A percentile compares a stretch with the other conserved stretches of the same genome.
phyloP scores from a whole-genome alignment of 345 rosid genomes.

The Eucalyptus cloeziana region DNA sequence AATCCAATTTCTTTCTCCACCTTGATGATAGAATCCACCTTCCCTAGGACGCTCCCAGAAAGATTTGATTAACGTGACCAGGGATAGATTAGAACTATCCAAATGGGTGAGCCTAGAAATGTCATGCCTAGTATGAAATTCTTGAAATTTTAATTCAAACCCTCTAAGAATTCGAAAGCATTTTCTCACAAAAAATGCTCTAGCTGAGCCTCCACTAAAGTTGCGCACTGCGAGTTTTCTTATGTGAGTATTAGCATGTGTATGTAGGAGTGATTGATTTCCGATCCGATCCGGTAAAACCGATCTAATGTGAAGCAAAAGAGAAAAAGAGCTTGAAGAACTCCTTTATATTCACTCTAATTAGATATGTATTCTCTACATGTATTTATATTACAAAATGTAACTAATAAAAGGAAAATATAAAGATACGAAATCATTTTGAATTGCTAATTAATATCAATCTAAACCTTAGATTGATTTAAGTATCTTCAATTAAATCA shows the following conservation, averaged over 20 bases:
- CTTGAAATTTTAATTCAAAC: not conserved
- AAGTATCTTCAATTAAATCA: too few species aligned
- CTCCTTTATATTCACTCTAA: too few species aligned
- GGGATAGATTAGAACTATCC: not conserved
- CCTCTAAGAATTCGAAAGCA: not conserved
- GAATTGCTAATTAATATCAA: too few species aligned
- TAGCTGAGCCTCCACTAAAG: not conserved
- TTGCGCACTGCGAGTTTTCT: accelerated
- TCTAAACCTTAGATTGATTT: accelerated
- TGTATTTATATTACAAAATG: too few species aligned
- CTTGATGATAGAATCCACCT: not conserved
- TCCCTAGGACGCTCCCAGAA: not conserved
- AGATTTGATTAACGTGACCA: not conserved
- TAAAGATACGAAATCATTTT: too few species aligned
- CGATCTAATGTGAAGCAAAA: too few species aligned
- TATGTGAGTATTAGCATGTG: not conserved
- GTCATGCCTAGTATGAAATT: not conserved
- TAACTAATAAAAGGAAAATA: too few species aligned
- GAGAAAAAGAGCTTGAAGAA: too few species aligned
- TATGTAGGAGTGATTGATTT: too few species aligned
- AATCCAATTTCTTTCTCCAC: not conserved
- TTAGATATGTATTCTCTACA: too few species aligned
- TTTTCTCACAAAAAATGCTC: accelerated
- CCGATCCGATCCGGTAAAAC: too few species aligned
- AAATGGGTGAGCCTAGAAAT: not conserved